These are phyloP conservation scores for Nymphaea thermarum DNA, from an alignment of 164 flowering plant genomes.

Conservation along the genomic window DNA sequence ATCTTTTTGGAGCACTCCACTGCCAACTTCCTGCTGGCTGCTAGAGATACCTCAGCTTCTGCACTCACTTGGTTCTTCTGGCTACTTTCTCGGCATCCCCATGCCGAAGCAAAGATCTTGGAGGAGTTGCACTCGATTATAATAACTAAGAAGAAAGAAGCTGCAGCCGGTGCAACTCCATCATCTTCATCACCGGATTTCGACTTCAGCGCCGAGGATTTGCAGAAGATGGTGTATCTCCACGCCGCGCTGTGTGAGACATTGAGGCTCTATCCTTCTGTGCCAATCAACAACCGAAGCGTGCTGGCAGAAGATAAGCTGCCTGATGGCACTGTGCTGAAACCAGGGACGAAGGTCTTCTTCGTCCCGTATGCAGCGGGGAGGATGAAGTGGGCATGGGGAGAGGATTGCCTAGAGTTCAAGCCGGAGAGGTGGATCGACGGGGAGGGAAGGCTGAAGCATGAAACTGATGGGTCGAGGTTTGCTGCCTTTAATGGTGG, in stretches of 20 bases:
- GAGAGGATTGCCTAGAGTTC: conserved; percentile 36
- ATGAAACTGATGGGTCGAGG: conserved; percentile 21
- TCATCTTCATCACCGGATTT: too few relatives aligned
- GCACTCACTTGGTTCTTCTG: conserved; percentile 55
- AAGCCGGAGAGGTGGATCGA: conserved; percentile 51
- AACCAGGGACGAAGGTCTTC: conserved; percentile 12
- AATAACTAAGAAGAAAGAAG: not conserved
- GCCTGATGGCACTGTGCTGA: conserved; percentile 28
- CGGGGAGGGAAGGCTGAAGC: conserved; percentile 17
- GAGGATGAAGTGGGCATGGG: conserved; percentile 36
- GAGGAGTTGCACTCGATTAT: conserved; percentile 20
- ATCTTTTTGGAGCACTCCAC: conserved; percentile 36
- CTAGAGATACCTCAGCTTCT: conserved; percentile 33
- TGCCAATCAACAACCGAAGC: conserved; percentile 18
- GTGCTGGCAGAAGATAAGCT: conserved; percentile 18
- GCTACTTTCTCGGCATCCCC: conserved; percentile 27
- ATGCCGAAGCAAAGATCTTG: conserved; percentile 22
- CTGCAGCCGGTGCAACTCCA: not conserved
- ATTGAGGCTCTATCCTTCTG: conserved; percentile 31
- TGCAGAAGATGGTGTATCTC: conserved; percentile 23
- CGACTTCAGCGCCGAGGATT: conserved; percentile 1
- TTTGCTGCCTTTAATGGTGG: conserved; percentile 39
- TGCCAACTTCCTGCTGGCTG: conserved; percentile 37
- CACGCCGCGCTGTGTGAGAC: conserved; percentile 35
- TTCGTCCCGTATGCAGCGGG: conserved; percentile 28